Evolutionary conservation across 225 moss, liverwort and hornwort species (phyloP).

Genomic region (Asterella californica): DNA sequence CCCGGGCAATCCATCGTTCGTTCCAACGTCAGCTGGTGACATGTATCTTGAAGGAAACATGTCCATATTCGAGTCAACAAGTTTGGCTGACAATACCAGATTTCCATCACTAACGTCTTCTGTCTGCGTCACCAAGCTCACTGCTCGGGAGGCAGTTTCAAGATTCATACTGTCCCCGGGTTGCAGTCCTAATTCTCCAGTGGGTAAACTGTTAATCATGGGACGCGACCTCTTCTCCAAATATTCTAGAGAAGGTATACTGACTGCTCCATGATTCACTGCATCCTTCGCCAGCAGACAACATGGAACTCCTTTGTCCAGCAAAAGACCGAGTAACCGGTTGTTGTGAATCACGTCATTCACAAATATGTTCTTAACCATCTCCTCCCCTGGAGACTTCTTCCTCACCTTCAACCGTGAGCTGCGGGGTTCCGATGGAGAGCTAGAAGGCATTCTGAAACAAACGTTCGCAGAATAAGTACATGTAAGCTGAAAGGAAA

Average conservation of each 20-base stretch:
- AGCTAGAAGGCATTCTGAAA: constrained; percentile 38
- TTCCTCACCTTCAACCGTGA: constrained; percentile 76
- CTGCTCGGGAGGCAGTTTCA: constrained; percentile 1
- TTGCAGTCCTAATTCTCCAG: neutral
- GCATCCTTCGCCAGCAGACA: constrained; percentile 66
- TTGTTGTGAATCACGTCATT: constrained; percentile 74
- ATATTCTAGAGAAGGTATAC: constrained; percentile 10
- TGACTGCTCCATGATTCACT: constrained; percentile 12
- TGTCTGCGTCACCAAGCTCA: constrained; percentile 6
- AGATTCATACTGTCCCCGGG: neutral
- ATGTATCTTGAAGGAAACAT: neutral
- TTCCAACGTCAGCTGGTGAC: neutral
- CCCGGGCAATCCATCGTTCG: constrained; percentile 1
- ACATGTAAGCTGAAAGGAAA: neutral
- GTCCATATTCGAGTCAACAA: neutral
- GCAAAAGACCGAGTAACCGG: constrained; percentile 61
- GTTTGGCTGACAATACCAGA: constrained; percentile 1
- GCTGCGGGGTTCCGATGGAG: constrained; percentile 44
- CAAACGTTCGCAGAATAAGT: neutral
- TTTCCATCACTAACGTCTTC: constrained; percentile 15
- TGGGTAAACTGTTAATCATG: constrained; percentile 1
- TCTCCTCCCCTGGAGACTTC: constrained; percentile 76
- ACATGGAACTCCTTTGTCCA: constrained; percentile 60
- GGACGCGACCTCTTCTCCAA: constrained; percentile 4
- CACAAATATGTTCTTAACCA: constrained; percentile 67